These are phyloP conservation scores for Decorospora gaudefroyi DNA, from an alignment of 2,329 filamentous ascomycete genomes.

Conservation along the genomic window DNA sequence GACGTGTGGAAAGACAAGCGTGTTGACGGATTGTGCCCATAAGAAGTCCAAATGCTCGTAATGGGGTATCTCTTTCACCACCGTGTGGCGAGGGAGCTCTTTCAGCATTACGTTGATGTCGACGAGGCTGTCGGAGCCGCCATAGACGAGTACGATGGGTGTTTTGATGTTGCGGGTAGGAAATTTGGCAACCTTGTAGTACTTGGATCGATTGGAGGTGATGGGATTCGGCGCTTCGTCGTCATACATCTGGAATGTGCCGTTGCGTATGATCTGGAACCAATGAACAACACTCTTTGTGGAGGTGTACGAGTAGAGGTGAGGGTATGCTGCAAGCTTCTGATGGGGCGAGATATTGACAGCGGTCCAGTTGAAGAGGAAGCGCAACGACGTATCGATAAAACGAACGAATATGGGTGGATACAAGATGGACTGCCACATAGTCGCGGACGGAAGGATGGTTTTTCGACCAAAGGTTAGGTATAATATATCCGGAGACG, in stretches of 20 bases:
- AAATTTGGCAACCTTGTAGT: conserved; percentile 95
- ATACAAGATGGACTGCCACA: conserved; percentile 97
- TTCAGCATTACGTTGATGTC: conserved; percentile 92
- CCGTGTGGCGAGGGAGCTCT: conserved; percentile 81
- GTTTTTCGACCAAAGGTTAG: conserved; percentile 89
- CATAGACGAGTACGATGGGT: conserved; percentile 90
- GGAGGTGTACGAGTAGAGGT: conserved; percentile 94
- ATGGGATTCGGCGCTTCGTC: conserved; percentile 85
- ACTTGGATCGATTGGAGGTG: conserved; percentile 72
- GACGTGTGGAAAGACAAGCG: conserved; percentile 86
- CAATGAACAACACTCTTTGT: conserved; percentile 98
- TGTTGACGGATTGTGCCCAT: conserved; percentile 85
- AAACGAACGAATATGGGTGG: conserved; percentile 88
- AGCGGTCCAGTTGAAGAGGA: conserved; percentile 88
- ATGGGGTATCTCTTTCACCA: conserved; percentile 83
- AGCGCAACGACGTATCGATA: conserved; percentile 79
- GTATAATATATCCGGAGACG: conserved; percentile 89
- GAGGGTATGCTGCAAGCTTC: conserved; percentile 93
- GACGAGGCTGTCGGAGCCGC: conserved; percentile 89
- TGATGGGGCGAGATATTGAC: conserved; percentile 82
- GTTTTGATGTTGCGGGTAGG: conserved; percentile 97
- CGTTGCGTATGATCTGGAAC: conserved; percentile 98
- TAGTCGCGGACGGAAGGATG: conserved; percentile 88
- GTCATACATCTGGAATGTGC: conserved; percentile 97
- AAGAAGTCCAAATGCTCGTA: conserved; percentile 98